Conservation (phyloP, 495 filamentous ascomycete species). For the Annulohypoxylon stygium region DNA sequence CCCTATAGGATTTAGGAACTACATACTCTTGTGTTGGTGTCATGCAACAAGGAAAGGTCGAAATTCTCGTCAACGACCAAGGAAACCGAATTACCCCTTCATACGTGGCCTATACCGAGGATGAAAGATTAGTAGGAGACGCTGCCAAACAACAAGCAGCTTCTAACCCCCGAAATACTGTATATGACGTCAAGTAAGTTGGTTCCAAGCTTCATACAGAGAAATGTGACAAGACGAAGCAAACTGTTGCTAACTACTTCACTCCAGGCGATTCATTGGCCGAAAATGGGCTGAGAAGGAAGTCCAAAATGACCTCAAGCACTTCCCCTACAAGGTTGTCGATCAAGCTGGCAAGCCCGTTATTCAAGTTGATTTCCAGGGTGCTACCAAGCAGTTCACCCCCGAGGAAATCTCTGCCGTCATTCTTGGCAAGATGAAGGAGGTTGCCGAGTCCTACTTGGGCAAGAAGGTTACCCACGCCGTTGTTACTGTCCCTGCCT, state of each 20-base stretch:
- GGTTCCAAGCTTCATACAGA: neutral
- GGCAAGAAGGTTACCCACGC: constrained; percentile 97
- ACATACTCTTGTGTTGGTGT: constrained; percentile 99
- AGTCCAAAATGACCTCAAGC: constrained; percentile 85
- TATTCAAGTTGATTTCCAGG: constrained; percentile 81
- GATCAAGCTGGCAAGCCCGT: constrained; percentile 85
- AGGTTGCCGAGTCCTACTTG: constrained; percentile 92
- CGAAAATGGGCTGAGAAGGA: constrained; percentile 91
- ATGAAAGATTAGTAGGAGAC: constrained; percentile 97
- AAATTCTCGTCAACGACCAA: constrained; percentile 97
- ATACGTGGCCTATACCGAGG: constrained; percentile 98
- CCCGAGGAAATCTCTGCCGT: constrained; percentile 91
- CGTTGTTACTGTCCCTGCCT: constrained; percentile 96
- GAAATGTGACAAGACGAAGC: neutral
- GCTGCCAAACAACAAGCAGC: constrained; percentile 99
- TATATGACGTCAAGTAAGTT: constrained; percentile 94
- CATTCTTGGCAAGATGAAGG: constrained; percentile 96
- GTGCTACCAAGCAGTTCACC: constrained; percentile 80
- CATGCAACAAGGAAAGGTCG: constrained; percentile 98
- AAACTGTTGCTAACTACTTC: constrained; percentile 44
- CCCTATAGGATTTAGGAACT: constrained; percentile 84
- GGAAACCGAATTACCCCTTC: constrained; percentile 99
- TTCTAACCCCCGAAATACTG: constrained; percentile 86
- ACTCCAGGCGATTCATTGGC: constrained; percentile 82
- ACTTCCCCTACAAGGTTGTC: constrained; percentile 90